Evolutionary conservation across 192 early-diverging fungal genomes (phyloP).

Genomic region (Backusella sp.): DNA sequence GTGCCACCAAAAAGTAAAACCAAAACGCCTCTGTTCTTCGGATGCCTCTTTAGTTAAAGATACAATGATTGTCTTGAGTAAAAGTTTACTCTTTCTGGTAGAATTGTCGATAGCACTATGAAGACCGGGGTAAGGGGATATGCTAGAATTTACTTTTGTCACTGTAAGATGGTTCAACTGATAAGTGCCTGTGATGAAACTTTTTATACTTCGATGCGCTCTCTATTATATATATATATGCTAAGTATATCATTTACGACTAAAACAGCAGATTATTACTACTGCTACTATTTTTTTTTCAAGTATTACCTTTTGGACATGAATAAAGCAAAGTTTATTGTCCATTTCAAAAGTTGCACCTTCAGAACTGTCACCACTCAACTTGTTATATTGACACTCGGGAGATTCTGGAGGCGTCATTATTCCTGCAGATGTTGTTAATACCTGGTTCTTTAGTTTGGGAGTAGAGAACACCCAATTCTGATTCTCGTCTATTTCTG

Average conservation of each 20-base stretch:
- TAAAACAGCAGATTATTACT: constrained; percentile 3
- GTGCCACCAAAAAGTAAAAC: constrained; percentile 14
- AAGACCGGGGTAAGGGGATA: not conserved
- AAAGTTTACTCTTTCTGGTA: not conserved
- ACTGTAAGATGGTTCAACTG: not conserved
- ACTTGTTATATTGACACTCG: not conserved
- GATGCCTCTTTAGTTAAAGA: not conserved
- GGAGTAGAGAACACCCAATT: not conserved
- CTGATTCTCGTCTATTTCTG: not conserved
- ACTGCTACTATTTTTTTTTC: not conserved
- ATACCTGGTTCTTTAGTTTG: not conserved
- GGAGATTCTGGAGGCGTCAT: not conserved
- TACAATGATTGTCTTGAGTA: not conserved
- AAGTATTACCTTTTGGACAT: constrained; percentile 14
- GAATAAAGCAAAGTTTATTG: not conserved
- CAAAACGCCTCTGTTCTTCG: constrained; percentile 6
- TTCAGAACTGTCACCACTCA: not conserved
- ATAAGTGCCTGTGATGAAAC: not conserved
- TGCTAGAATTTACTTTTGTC: not conserved
- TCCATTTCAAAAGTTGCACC: not conserved
- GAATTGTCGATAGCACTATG: not conserved
- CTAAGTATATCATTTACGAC: not conserved
- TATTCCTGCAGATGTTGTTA: not conserved
- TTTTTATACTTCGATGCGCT: not conserved
- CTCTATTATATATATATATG: not conserved